These are phyloP conservation scores for sweet orange (Citrus sinensis) DNA, from an alignment of 345 rosid genomes.

Conservation along the genomic window DNA sequence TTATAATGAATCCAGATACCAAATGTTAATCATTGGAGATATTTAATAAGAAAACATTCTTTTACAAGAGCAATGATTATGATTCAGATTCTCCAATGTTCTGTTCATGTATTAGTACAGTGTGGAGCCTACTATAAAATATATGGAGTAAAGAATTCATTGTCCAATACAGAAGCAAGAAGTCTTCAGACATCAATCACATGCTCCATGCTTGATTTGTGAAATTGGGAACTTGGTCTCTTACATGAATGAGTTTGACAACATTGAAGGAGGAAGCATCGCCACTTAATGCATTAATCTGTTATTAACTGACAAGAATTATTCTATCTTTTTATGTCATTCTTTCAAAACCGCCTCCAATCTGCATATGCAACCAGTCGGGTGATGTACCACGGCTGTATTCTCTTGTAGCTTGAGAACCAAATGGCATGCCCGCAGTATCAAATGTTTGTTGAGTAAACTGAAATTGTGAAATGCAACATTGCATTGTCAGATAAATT, in stretches of 20 bases:
- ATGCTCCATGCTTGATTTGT: conserved; percentile 28
- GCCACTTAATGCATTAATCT: conserved; percentile 27
- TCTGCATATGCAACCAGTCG: conserved; percentile 91
- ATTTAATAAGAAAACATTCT: conserved; percentile 26
- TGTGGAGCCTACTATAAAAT: conserved; percentile 23
- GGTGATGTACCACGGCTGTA: conserved; percentile 64
- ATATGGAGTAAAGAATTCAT: conserved; percentile 22
- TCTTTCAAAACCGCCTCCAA: conserved; percentile 71
- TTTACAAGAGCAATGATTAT: conserved; percentile 14
- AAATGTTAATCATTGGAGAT: conserved; percentile 9
- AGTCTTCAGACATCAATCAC: conserved; percentile 16
- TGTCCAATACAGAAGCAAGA: conserved; percentile 23
- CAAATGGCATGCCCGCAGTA: conserved; percentile 49
- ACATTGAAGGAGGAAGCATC: conserved; percentile 18
- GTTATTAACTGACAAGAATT: conserved; percentile 15
- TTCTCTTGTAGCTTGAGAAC: conserved; percentile 61
- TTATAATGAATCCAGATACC: conserved; percentile 13
- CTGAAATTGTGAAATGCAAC: conserved; percentile 53
- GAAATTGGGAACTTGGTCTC: conserved; percentile 22
- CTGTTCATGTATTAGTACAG: conserved; percentile 21
- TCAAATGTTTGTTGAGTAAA: conserved; percentile 67
- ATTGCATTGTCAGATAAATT: not conserved
- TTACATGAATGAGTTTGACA: conserved; percentile 26
- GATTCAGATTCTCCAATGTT: conserved; percentile 1
- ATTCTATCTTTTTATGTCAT: conserved; percentile 30